A percentile compares a stretch with the other conserved stretches of the same genome.
Conservation (phyloP, 2,329 filamentous ascomycete species). For the Chaetomium olivaceum region DNA sequence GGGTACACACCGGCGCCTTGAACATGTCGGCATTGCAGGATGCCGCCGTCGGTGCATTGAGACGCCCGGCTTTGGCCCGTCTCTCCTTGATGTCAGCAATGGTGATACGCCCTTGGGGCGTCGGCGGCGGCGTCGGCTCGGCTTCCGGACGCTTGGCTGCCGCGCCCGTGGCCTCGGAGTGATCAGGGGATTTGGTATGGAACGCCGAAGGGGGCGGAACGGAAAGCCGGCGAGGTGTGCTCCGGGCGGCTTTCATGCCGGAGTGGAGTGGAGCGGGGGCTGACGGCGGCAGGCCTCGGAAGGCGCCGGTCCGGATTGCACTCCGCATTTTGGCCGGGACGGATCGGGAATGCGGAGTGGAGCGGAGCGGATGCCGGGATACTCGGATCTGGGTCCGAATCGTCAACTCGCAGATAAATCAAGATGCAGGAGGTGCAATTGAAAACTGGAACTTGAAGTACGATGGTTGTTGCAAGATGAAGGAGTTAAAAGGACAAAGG, state of each 20-base stretch:
- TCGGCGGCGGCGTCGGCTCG: constrained; percentile 25
- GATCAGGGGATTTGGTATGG: constrained; percentile 26
- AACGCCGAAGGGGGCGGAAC: constrained; percentile 7
- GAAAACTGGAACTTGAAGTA: neutral
- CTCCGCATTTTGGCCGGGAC: constrained; percentile 18
- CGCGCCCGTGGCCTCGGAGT: constrained; percentile 26
- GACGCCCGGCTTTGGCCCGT: constrained; percentile 68
- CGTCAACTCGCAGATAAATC: neutral
- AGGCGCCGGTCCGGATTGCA: constrained; percentile 15
- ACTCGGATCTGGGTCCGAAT: neutral
- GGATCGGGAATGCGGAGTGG: neutral
- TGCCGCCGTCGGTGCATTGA: constrained; percentile 75
- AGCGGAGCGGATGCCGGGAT: constrained; percentile 3
- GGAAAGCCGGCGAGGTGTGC: neutral
- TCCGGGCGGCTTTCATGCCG: neutral
- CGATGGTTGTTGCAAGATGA: neutral
- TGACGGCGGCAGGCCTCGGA: constrained; percentile 13
- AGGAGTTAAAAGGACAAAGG: constrained; percentile 3
- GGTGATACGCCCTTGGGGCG: constrained; percentile 45
- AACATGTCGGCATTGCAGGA: constrained; percentile 79
- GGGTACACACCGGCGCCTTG: constrained; percentile 64
- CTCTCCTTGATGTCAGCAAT: constrained; percentile 67
- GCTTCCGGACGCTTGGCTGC: constrained; percentile 33
- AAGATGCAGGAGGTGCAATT: neutral
- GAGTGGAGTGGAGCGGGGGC: neutral